Evolutionary conservation across 345 rosid species (phyloP).

Genomic region (Salix dunnii): DNA sequence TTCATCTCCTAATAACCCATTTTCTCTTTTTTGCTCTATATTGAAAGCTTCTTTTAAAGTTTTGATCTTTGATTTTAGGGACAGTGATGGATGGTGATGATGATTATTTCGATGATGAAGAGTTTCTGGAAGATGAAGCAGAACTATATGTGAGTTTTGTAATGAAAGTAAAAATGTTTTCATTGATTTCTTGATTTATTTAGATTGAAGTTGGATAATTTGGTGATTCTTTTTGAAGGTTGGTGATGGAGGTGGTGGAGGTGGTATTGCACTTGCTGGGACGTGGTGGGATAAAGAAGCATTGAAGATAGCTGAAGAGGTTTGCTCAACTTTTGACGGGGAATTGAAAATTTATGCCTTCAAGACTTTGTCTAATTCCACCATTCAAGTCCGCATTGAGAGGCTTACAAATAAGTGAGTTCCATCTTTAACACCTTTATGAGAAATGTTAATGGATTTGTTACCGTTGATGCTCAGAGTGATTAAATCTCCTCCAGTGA

Average conservation of each 20-base stretch:
- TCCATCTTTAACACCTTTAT: not conserved
- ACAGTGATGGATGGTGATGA: not conserved
- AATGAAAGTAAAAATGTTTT: not conserved
- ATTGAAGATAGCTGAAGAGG: conserved; percentile 55
- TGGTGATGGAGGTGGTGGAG: conserved; percentile 89
- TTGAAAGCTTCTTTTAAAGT: not conserved
- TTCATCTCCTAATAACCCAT: not conserved
- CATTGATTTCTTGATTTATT: not conserved
- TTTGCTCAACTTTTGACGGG: conserved; percentile 56
- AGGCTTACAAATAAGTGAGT: conserved; percentile 66
- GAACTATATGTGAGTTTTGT: conserved; percentile 56
- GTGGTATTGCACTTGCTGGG: conserved; percentile 77
- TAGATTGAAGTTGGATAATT: conserved; percentile 6
- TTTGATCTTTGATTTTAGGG: not conserved
- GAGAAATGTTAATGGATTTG: not conserved
- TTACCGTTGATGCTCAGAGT: not conserved
- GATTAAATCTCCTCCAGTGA: not conserved
- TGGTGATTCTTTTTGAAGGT: conserved; percentile 35
- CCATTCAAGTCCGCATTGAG: conserved; percentile 76
- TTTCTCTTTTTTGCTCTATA: not conserved
- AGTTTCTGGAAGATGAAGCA: conserved; percentile 45
- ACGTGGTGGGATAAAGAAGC: conserved; percentile 89
- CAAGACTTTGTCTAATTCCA: conserved; percentile 58
- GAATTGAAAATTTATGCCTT: conserved; percentile 75
- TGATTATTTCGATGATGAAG: conserved; percentile 24